Evolutionary conservation across 148 eudicot species (phyloP), one percentile per base, ranked within the genome.

Genomic region (Silene uniflora): DNA sequence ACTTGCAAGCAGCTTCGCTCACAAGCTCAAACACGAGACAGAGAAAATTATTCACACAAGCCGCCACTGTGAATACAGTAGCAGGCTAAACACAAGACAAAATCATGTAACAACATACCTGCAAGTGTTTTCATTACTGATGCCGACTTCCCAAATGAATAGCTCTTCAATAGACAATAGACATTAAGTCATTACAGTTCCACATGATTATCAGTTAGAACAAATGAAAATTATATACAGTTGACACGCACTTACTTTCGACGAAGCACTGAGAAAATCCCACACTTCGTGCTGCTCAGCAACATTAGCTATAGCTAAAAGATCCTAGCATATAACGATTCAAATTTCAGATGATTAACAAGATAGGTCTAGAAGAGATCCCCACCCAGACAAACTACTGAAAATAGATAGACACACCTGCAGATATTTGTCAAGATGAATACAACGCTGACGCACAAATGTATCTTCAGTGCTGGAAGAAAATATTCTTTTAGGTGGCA

Each of bases 221-320:
- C 19, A 46, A n/a, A n/a, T 21, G 6, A 74, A 74, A 71, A 27
- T 18, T 7, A 44, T 59, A 72, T 5, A 47, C 21, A 24, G 62
- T 46, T 72, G 76, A 52, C 42, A 80, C 54, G 80, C 24, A 54
- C 81, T 77, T 66, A 95, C 99, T 94, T 90, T 95, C 29, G 99
- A 92, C 61, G 97, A 85, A 82, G 75, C 90, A 84, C 97, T 88
- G 68, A 95, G 83, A 85, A 95, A 95, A 80, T 95, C 99, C 99
- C 94, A 92, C 58, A 92, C 99, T 88, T 95, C 97, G 80, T 95
- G 99, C 83, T 90, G 99, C 84, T 95, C 99, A 62, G 96, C 99
- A 74, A 95, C 97, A 85, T 95, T 95, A 71, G 99, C 96, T 75
- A 95, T 95, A 72, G 99, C 89, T 81, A 95, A 81, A 76, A 95